Evolutionary conservation across 2,329 filamentous ascomycete genomes (phyloP), one percentile per base, ranked within the genome.

Genomic region (Pyrenophora teres): DNA sequence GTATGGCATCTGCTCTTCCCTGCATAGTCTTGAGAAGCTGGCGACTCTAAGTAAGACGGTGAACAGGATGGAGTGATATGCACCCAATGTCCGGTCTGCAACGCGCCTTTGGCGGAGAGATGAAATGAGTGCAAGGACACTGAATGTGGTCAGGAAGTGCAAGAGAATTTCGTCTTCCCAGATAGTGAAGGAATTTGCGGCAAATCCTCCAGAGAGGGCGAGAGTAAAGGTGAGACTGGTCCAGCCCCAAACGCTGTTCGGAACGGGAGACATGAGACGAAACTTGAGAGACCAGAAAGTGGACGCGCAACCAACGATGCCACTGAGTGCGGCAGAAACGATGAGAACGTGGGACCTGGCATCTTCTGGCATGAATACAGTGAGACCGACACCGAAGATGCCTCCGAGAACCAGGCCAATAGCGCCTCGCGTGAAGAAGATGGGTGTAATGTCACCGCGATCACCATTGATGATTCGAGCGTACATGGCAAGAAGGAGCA

Each of bases 1-100:
- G 76, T 88, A 95, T 0, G 94, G 94, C 90, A 97, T 97, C 76
- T 99, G 94, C 76, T 99, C 94, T 73, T 99, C 94, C 51, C 94
- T 88, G 71, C 94, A 99, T 16, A 99, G 85, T 60, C 92, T 89
- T 8, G 94, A 97, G 60, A 93, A 86, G 1, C 92, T 96, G 0
- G 92, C 88, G 3, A 93, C 47, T 46, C 93, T 87, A 12, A 87
- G 88, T 10, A 97, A 81, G 4, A 91, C 70, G 50, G 94, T 80
- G 68, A 99, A 97, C 1, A 91, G 78, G 16, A 93, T 72, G 0
- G 94, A 94, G 70, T 99, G 92, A 65, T 92, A 93, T 21, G 90
- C 81, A 19, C 89, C 92, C 40, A 96, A 76, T 9, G 87, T 84
- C 36, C 89, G 85, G 61, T 95, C 89, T 3, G 82, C 77, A 19